These are phyloP conservation scores for Ganoderma leucocontextum DNA, from an alignment of 1,284 basidiomycete genomes.

Conservation along the genomic window DNA sequence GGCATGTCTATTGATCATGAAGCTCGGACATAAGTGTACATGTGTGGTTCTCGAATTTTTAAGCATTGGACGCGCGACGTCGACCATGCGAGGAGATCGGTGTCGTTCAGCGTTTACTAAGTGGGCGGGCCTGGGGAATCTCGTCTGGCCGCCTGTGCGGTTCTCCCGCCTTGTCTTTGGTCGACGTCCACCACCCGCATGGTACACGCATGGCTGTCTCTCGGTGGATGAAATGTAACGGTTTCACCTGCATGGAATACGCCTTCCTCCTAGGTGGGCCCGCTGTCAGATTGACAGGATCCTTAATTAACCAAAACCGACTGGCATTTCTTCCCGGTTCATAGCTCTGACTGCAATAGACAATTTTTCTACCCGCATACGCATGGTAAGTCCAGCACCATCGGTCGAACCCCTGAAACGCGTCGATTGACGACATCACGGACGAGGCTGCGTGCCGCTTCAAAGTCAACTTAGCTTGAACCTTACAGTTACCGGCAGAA, in stretches of 20 bases:
- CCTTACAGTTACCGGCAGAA: neutral
- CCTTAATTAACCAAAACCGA: neutral
- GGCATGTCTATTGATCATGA: neutral
- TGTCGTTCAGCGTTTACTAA: neutral
- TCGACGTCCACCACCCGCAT: conserved; percentile 1
- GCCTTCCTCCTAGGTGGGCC: neutral
- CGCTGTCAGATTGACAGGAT: neutral
- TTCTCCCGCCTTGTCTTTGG: neutral
- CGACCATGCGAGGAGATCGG: neutral
- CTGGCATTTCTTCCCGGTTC: neutral
- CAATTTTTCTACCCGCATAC: neutral
- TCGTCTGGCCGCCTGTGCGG: neutral
- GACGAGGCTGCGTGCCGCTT: too few relatives aligned
- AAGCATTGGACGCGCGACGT: neutral
- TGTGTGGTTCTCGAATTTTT: neutral
- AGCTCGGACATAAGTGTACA: neutral
- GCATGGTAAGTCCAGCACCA: neutral
- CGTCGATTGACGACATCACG: neutral
- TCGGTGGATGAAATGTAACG: neutral
- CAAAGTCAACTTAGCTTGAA: neutral
- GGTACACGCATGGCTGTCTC: neutral
- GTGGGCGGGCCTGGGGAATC: neutral
- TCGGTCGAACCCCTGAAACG: neutral
- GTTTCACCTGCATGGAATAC: neutral
- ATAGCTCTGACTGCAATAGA: neutral